Evolutionary conservation across 2,329 filamentous ascomycete genomes (phyloP).

Genomic region (Pseudogymnoascus pannorum): DNA sequence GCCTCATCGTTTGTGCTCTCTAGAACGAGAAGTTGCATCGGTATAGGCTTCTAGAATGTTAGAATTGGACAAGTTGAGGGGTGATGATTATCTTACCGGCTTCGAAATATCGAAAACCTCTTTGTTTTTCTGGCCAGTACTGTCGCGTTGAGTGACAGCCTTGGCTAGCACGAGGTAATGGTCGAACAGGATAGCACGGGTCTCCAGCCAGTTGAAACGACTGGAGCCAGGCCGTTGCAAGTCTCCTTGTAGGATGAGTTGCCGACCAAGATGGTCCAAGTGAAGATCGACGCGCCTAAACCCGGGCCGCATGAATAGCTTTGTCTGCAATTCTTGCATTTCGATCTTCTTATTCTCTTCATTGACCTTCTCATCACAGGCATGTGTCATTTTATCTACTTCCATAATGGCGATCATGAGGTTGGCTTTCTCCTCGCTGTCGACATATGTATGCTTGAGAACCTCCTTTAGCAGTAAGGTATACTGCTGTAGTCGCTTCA

Average conservation of each 20-base stretch:
- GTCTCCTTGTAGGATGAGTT: conserved; percentile 83
- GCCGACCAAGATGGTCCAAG: conserved; percentile 85
- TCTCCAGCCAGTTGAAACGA: conserved; percentile 88
- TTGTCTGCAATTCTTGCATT: conserved; percentile 74
- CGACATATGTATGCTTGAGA: conserved; percentile 71
- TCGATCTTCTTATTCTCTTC: conserved; percentile 89
- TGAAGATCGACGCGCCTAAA: conserved; percentile 86
- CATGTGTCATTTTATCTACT: conserved; percentile 79
- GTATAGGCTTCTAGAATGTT: conserved; percentile 59
- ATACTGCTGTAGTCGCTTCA: conserved; percentile 88
- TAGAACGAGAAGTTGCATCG: conserved; percentile 89
- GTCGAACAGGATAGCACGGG: conserved; percentile 88
- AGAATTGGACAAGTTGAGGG: neutral
- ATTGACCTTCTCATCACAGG: conserved; percentile 87
- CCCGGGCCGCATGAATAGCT: conserved; percentile 76
- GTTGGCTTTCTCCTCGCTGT: conserved; percentile 85
- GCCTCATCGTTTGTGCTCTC: conserved; percentile 91
- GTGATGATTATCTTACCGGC: conserved; percentile 47
- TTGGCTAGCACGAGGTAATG: conserved; percentile 95
- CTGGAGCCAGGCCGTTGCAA: conserved; percentile 82
- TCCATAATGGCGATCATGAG: conserved; percentile 80
- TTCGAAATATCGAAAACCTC: conserved; percentile 88
- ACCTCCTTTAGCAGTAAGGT: conserved; percentile 76
- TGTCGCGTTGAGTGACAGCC: conserved; percentile 58
- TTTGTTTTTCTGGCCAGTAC: conserved; percentile 65